Base-by-base conservation (phyloP, 352 stramenopile species). In the Pythium utonaiense region DNA sequence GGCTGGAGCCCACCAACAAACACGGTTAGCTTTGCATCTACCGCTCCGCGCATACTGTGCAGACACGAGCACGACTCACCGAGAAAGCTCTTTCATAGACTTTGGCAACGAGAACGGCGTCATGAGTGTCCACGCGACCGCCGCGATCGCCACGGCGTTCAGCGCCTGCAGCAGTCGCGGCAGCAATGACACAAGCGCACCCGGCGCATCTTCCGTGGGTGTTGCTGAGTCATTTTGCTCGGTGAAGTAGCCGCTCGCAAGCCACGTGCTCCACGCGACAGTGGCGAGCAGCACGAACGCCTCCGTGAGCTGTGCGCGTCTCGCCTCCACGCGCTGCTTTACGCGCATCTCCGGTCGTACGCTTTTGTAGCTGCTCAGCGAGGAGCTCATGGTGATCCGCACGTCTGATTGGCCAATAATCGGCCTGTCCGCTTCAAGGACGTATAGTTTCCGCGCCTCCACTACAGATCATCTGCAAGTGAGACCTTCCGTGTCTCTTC, bases 111-210 rank as follows among this genome's bases (percentile, higher is more conserved):
- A n/a, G 0, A 67, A 58, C 0, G 53, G 50, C 4, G 38, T 52
- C 12, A 71, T 54, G 41, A 77, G 50, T 24, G 73, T 66, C 57
- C 67, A 74, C 10, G 71, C 19, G 8, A 74, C 49, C 12, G 57
- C 60, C 6, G 55, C 69, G 19, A 76, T 56, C 6, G 68, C 62
- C n/a, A 77, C 30, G 19, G 64, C 49, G 33, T 78, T 67, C 53
- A 85, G 28, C 27, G 53, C 44, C 56, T 80, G 70, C 34, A 82
- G 62, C 54, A 78, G 36, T 14, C 57, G 64, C 51, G 74, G 67
- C 52, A 80, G 55, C 40, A 64, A n/a, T 25, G 6, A 13, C 34
- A 58, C 28, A 7, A 64, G 22, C 14, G 47, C 19, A 19, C 57
- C 57, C 16, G 34, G 47, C 21, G 57, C 27, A 14, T 52, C 42